These are phyloP conservation scores for Candida ipomoeae DNA, from an alignment of 805 yeast species.

Conservation along the genomic window DNA sequence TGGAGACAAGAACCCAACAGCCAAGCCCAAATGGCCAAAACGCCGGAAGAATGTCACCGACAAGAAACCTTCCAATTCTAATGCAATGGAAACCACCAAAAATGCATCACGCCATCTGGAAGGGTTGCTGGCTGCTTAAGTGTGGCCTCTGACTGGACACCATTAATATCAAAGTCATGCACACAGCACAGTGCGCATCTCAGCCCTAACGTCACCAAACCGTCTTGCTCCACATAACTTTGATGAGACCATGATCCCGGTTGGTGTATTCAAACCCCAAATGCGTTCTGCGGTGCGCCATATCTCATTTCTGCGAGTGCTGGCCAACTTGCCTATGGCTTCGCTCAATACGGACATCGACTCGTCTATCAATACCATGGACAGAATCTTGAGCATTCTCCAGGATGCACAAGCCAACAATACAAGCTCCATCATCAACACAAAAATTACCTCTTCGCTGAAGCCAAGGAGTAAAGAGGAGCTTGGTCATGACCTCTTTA, in stretches of 20 bases:
- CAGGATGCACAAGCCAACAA: conserved; percentile 12
- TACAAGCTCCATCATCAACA: conserved; percentile 4
- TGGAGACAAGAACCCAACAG: conserved; percentile 3
- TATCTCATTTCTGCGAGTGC: not conserved
- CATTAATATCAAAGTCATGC: not conserved
- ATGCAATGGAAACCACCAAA: not conserved
- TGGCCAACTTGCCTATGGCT: not conserved
- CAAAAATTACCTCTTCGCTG: not conserved
- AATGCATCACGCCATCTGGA: not conserved
- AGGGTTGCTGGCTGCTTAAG: not conserved
- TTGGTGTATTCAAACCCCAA: not conserved
- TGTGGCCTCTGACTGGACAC: not conserved
- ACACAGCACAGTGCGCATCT: not conserved
- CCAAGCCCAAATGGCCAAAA: conserved; percentile 1
- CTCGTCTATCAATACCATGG: conserved; percentile 16
- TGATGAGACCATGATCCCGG: not conserved
- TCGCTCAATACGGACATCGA: conserved; percentile 6
- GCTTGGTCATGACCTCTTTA: conserved; percentile 12
- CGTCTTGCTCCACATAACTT: not conserved
- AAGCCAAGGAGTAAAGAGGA: not conserved
- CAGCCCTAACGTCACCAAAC: not conserved
- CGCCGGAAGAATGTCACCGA: not conserved
- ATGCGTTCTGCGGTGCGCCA: not conserved
- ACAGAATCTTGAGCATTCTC: conserved; percentile 13
- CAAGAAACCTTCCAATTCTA: not conserved